Evolutionary conservation across 78 protist species (phyloP).

Genomic region (Dictyostelium firmibasis): DNA sequence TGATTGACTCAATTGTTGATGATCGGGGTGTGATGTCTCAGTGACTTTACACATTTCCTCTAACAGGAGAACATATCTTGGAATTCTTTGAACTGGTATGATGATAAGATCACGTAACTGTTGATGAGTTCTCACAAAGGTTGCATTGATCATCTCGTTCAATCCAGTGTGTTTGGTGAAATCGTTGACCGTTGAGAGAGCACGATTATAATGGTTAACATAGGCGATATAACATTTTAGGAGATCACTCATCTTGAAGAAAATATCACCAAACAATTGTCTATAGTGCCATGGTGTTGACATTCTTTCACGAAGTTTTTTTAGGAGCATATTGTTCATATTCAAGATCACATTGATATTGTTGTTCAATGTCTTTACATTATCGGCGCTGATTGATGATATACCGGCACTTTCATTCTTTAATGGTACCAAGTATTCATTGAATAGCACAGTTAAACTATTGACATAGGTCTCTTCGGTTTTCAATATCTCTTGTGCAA

Average conservation of each 20-base stretch:
- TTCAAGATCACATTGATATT: conserved; percentile 65
- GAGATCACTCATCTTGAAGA: conserved; percentile 65
- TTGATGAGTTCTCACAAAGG: conserved; percentile 43
- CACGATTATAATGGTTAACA: conserved; percentile 62
- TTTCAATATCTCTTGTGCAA: conserved; percentile 27
- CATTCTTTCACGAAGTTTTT: conserved; percentile 28
- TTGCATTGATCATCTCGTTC: conserved; percentile 3
- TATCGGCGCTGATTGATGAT: conserved; percentile 18
- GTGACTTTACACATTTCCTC: conserved; percentile 72
- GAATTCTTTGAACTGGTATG: conserved; percentile 73
- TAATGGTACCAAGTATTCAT: conserved; percentile 47
- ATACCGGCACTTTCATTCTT: not conserved
- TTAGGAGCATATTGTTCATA: conserved; percentile 45
- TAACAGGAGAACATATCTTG: conserved; percentile 60
- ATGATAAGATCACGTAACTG: conserved; percentile 68
- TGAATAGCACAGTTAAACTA: not conserved
- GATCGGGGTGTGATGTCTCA: conserved; percentile 38
- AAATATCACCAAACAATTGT: conserved; percentile 62
- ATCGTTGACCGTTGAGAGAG: conserved; percentile 38
- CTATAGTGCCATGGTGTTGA: conserved; percentile 61
- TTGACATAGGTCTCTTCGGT: conserved; percentile 53
- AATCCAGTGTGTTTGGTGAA: conserved; percentile 15
- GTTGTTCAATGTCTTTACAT: conserved; percentile 52
- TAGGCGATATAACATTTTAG: conserved; percentile 72
- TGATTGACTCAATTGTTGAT: conserved; percentile 10